Evolutionary conservation across 2,329 filamentous ascomycete species (phyloP).

Genomic region (Bretziella fagacearum): DNA sequence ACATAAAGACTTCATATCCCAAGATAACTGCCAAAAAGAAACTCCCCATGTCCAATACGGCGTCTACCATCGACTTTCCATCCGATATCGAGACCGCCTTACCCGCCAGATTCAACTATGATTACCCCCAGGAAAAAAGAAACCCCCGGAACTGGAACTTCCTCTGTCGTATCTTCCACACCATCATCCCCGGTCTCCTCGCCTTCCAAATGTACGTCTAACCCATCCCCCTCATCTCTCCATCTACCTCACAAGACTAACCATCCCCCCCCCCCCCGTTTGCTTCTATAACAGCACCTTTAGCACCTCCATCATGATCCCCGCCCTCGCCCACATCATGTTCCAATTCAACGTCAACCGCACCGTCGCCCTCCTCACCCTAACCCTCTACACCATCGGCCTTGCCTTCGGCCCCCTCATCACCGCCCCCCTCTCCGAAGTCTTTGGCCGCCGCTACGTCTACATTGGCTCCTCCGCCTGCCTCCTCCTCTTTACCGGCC

Average conservation of each 20-base stretch:
- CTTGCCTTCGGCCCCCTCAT: constrained; percentile 42
- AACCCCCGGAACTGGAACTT: constrained; percentile 16
- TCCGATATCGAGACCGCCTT: constrained; percentile 2
- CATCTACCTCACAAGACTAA: not conserved
- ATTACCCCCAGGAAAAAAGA: constrained; percentile 14
- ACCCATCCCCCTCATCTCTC: not conserved
- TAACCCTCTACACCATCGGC: constrained; percentile 44
- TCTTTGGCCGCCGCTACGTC: constrained; percentile 35
- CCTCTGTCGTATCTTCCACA: constrained; percentile 10
- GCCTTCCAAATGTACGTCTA: not conserved
- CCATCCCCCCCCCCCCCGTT: too few relatives aligned
- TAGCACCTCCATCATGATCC: constrained; percentile 36
- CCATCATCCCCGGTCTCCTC: constrained; percentile 6
- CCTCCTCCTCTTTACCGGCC: constrained; percentile 39
- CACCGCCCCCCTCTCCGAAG: constrained; percentile 42
- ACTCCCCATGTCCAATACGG: not conserved
- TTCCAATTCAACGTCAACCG: constrained; percentile 35
- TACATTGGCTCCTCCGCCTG: constrained; percentile 32
- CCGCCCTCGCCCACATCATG: constrained; percentile 30
- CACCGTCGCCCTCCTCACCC: constrained; percentile 39
- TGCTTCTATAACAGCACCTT: too few relatives aligned
- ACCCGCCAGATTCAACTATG: constrained; percentile 1
- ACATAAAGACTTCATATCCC: too few relatives aligned
- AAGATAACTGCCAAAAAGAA: not conserved
- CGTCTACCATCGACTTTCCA: not conserved